Percentiles rank a stretch among this genome's conserved stretches.
These are phyloP conservation scores for Fusarium odoratissimum DNA, from an alignment of 2,329 filamentous ascomycete genomes.

Conservation along the genomic window DNA sequence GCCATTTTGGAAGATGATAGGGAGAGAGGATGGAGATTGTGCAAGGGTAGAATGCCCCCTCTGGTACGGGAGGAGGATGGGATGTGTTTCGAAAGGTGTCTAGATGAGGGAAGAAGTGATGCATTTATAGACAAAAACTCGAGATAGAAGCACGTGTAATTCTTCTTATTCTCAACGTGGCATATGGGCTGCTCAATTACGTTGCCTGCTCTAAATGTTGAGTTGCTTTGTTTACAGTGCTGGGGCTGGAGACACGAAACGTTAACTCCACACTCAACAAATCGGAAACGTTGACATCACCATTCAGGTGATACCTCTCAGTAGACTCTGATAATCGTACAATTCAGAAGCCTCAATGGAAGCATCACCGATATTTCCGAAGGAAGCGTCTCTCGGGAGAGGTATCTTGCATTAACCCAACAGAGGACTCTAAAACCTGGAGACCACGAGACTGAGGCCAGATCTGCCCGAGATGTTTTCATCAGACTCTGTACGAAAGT, in stretches of 20 bases:
- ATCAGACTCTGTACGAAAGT: accelerated
- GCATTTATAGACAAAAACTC: not conserved
- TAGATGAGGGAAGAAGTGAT: not conserved
- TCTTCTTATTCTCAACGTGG: accelerated
- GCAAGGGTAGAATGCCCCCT: not conserved
- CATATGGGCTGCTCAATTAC: not conserved
- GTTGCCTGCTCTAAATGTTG: accelerated
- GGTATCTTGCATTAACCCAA: accelerated
- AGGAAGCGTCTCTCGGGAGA: accelerated
- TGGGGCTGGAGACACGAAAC: not conserved
- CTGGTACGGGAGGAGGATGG: not conserved
- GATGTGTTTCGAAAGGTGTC: not conserved
- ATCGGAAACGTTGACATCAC: not conserved
- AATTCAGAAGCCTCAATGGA: accelerated
- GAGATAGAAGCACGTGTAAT: accelerated
- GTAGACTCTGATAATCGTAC: accelerated
- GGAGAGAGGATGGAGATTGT: not conserved
- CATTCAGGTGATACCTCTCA: accelerated
- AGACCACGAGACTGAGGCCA: accelerated
- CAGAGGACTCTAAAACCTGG: accelerated
- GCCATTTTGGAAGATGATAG: not conserved
- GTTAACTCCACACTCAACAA: not conserved
- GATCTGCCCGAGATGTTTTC: accelerated
- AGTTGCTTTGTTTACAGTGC: not conserved
- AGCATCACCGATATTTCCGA: not conserved